Conservation (phyloP, 768 basidiomycete species). For the Trametes coccinea region DNA sequence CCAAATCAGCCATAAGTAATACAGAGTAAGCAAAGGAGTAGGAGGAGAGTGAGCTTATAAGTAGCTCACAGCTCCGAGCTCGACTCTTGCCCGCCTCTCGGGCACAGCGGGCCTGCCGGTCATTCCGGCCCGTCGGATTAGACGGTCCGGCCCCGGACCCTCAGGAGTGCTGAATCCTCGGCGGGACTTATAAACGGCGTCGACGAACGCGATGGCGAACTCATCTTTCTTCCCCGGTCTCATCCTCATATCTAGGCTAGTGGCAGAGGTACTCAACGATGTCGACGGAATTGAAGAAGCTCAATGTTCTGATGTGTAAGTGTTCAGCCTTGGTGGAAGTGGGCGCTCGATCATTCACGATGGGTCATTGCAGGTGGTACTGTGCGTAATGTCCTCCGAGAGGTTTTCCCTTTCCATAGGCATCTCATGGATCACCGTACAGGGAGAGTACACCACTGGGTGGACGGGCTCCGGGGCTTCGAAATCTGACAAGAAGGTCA, state of each 20-base stretch:
- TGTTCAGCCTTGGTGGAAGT: constrained; percentile 30
- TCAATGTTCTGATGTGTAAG: constrained; percentile 82
- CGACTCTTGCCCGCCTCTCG: neutral
- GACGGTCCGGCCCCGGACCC: constrained; percentile 6
- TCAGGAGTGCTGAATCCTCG: constrained; percentile 1
- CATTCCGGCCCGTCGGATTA: neutral
- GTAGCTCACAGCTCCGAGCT: too few species aligned
- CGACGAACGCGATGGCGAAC: constrained; percentile 8
- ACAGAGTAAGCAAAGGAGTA: too few species aligned
- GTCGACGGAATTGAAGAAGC: constrained; percentile 46
- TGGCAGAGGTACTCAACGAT: constrained; percentile 30
- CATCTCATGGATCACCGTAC: neutral
- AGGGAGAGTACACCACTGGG: constrained; percentile 94
- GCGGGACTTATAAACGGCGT: constrained; percentile 12
- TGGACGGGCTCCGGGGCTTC: constrained; percentile 93
- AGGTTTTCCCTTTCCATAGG: too few species aligned
- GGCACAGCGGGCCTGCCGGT: neutral
- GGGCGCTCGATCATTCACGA: constrained; percentile 9
- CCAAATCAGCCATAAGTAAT: too few species aligned
- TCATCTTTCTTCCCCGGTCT: neutral
- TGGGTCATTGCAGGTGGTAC: constrained; percentile 46
- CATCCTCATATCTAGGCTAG: neutral
- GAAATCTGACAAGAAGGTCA: constrained; percentile 91
- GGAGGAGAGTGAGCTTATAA: too few species aligned
- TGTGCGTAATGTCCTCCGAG: constrained; percentile 30